A percentile compares a stretch with the other conserved stretches of the same genome.
Evolutionary conservation across 1,284 basidiomycete species (phyloP).

Genomic region (Lentinula novae-zelandiae): DNA sequence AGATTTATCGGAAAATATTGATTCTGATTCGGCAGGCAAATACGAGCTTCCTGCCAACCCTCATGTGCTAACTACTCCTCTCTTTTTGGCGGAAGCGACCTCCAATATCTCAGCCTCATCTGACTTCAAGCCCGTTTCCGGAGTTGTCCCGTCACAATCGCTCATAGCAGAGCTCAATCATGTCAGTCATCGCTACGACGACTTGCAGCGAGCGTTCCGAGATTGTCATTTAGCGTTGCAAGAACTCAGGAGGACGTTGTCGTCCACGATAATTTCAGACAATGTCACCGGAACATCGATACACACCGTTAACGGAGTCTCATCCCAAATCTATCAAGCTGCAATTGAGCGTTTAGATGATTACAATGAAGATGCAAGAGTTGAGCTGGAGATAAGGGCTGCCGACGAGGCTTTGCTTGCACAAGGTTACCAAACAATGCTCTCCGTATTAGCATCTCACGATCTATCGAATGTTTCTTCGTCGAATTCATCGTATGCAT

Average conservation of each 20-base stretch:
- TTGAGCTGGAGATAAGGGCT: constrained; percentile 81
- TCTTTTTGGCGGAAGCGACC: not conserved
- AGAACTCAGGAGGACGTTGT: constrained; percentile 44
- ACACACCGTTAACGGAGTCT: constrained; percentile 16
- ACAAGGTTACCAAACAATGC: constrained; percentile 69
- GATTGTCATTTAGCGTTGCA: constrained; percentile 67
- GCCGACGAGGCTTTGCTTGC: constrained; percentile 74
- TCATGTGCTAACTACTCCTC: not conserved
- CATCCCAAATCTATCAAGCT: constrained; percentile 39
- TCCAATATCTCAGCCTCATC: not conserved
- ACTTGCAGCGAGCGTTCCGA: constrained; percentile 58
- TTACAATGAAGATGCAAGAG: constrained; percentile 79
- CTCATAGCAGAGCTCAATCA: constrained; percentile 43
- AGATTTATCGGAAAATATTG: not conserved
- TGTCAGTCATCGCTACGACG: constrained; percentile 55
- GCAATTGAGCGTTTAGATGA: constrained; percentile 71
- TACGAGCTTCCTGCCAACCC: not conserved
- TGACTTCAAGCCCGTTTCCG: not conserved
- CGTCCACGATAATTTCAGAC: constrained; percentile 16
- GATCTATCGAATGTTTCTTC: not conserved
- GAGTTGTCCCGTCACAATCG: constrained; percentile 19
- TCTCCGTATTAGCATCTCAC: constrained; percentile 54
- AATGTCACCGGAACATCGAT: not conserved
- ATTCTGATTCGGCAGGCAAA: not conserved
- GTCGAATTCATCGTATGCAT: not conserved